Percentiles rank a stretch among this genome's conserved stretches.
These are phyloP conservation scores for Byssoonygena ceratinophila DNA, from an alignment of 2,329 filamentous ascomycete species.

Conservation along the genomic window DNA sequence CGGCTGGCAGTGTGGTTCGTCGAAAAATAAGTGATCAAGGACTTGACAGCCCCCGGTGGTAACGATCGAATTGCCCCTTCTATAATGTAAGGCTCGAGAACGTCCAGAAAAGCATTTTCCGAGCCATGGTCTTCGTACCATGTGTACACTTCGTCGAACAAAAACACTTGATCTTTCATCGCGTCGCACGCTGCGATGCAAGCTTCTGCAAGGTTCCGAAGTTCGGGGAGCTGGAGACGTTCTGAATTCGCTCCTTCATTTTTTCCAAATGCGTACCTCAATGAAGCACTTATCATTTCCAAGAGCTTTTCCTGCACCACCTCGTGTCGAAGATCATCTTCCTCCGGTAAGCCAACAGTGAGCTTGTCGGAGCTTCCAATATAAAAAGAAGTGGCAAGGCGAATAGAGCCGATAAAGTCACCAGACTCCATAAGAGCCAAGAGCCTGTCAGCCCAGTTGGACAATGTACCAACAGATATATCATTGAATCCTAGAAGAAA, in stretches of 20 bases:
- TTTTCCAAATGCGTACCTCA: constrained; percentile 76
- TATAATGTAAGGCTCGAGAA: constrained; percentile 77
- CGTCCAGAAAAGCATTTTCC: constrained; percentile 71
- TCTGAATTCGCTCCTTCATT: constrained; percentile 39
- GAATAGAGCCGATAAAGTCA: constrained; percentile 88
- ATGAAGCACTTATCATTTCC: constrained; percentile 84
- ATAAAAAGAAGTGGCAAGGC: constrained; percentile 84
- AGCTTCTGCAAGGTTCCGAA: constrained; percentile 68
- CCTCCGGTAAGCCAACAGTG: constrained; percentile 84
- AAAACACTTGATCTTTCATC: constrained; percentile 66
- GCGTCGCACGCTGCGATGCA: constrained; percentile 75
- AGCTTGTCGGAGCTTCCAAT: constrained; percentile 84
- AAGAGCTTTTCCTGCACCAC: constrained; percentile 81
- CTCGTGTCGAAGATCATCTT: constrained; percentile 60
- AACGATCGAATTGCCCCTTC: constrained; percentile 63
- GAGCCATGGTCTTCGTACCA: constrained; percentile 71
- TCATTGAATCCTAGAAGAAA: constrained; percentile 94
- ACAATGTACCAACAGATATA: constrained; percentile 77
- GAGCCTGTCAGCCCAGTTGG: constrained; percentile 92
- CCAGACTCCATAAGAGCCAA: constrained; percentile 92
- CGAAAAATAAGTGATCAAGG: constrained; percentile 72
- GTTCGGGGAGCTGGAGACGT: constrained; percentile 49
- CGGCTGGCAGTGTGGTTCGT: constrained; percentile 61
- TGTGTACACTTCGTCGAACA: constrained; percentile 85
- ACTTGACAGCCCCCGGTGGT: constrained; percentile 75